Conservation (phyloP, 177 flowering plant species). For the Telopea speciosissima region DNA sequence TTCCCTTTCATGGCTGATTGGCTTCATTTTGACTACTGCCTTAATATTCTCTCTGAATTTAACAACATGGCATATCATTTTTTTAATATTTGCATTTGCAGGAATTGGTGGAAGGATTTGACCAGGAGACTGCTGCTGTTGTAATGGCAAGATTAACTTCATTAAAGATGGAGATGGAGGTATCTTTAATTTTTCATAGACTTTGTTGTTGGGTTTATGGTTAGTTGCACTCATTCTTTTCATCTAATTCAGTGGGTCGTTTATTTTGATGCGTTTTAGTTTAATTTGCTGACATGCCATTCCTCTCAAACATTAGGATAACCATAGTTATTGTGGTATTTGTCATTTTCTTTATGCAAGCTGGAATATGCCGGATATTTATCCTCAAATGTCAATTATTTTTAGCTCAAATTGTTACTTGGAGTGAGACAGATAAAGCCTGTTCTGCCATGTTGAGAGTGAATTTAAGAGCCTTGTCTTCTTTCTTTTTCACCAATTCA, state of each 20-base stretch:
- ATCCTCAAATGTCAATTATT: background rate
- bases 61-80: background rate
- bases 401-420: background rate
- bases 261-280: background rate
- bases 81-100: conserved; percentile 26
- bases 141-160: conserved; percentile 87
- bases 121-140: conserved; percentile 96
- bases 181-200: conserved; percentile 17
- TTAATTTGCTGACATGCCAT: background rate
- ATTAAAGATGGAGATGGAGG: conserved; percentile 96
- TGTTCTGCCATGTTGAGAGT: background rate
- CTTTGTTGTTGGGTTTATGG: background rate
- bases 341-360: background rate
- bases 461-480: background rate
- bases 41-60: background rate
- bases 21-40: background rate
- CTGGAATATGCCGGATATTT: background rate
- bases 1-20: background rate
- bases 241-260: background rate
- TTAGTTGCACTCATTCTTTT: background rate
- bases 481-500: background rate
- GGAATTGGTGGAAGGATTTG: conserved; percentile 94
- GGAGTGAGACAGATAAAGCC: background rate
- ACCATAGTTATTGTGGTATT: background rate
- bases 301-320: too few species aligned